Evolutionary conservation across 306 rosid genomes (phyloP).

Genomic region (Trichosanthes truncata): DNA sequence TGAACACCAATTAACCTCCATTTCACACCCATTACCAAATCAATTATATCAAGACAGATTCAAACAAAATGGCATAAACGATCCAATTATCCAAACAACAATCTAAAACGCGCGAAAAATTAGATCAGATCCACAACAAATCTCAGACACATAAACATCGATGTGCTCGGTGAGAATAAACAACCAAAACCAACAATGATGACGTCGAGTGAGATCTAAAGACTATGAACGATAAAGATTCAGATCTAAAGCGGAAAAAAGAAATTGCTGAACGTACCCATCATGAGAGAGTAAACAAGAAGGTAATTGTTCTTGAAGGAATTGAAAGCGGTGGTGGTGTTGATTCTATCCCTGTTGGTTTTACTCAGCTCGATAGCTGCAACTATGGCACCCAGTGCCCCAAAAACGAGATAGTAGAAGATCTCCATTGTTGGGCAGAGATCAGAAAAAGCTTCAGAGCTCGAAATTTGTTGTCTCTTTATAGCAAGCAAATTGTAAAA

Average conservation of each 20-base stretch:
- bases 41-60: neutral
- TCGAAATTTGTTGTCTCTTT: neutral
- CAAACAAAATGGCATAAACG: neutral
- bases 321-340: constrained; percentile 54
- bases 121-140: neutral
- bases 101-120: neutral
- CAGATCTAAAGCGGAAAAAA: constrained; percentile 25
- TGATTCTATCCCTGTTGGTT: constrained; percentile 68
- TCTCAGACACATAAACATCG: neutral
- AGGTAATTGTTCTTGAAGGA: constrained; percentile 93
- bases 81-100: neutral
- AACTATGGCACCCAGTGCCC: constrained; percentile 52
- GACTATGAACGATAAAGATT: neutral
- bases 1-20: neutral
- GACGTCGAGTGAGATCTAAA: neutral
- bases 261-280: constrained; percentile 40
- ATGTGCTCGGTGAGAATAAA: neutral
- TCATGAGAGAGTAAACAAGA: constrained; percentile 89
- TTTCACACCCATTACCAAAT: neutral
- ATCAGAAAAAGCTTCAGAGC: neutral
- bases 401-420: constrained; percentile 61
- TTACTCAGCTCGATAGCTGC: constrained; percentile 76
- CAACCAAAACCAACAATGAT: neutral
- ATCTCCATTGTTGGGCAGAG: constrained; percentile 46
- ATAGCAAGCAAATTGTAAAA: neutral